Percentiles rank a stretch among this genome's conserved stretches.
phyloP scores from a whole-genome alignment of 176 grass and related monocot species.

The Aegilops sharonensis region DNA sequence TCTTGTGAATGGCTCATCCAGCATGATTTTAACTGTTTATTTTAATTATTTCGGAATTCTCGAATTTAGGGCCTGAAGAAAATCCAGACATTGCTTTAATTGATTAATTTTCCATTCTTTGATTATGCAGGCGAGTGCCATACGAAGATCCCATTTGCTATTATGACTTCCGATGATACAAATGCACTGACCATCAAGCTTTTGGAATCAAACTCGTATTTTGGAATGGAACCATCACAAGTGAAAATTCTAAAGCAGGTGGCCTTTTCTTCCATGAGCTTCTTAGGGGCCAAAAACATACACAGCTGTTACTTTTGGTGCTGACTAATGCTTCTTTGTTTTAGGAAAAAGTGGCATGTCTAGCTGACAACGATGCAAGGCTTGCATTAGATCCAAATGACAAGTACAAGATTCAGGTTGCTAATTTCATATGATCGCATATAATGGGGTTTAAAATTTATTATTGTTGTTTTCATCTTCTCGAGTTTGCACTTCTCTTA shows the following conservation, averaged over 20 bases:
- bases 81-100: background rate
- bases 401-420: conserved; percentile 97
- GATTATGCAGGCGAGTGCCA: conserved; percentile 37
- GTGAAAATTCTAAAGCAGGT: conserved; percentile 97
- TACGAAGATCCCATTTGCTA: conserved; percentile 77
- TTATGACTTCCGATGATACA: conserved; percentile 99
- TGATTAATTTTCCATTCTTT: conserved; percentile 14
- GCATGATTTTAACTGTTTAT: background rate
- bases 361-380: conserved; percentile 85
- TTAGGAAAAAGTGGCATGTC: conserved; percentile 95
- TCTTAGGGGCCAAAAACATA: background rate
- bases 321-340: conserved; percentile 18
- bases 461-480: background rate
- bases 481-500: conserved; percentile 12
- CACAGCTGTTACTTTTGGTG: background rate
- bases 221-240: conserved; percentile 93
- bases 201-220: conserved; percentile 85
- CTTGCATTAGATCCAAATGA: conserved; percentile 89
- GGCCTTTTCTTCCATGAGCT: conserved; percentile 1
- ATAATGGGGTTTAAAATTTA: background rate
- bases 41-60: background rate
- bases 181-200: conserved; percentile 70
- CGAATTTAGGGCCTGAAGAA: background rate
- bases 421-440: conserved; percentile 7
- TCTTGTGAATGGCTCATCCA: background rate